Base-by-base conservation (phyloP, 2,329 filamentous ascomycete species). In the Clarireedia homoeocarpa region DNA sequence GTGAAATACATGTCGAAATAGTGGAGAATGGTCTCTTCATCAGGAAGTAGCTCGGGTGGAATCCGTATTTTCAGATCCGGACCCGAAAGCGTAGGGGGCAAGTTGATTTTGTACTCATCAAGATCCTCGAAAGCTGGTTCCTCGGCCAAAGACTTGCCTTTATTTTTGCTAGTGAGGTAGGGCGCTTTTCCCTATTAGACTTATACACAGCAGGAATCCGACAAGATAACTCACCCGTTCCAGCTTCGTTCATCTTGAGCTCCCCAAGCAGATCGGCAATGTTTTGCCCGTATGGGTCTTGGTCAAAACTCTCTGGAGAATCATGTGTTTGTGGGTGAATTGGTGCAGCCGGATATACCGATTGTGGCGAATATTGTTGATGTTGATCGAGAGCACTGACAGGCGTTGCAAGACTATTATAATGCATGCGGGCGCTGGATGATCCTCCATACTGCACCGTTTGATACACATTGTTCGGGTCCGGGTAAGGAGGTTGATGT, bases 1-100 rank as follows among this genome's bases (percentile, higher is more conserved):
- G 79, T 76, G 71, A 97, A 97, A 70, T 90, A 97, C 45, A 95
- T 86, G 40, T 94, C 84, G 69, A 97, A 95, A 68, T 94, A 95
- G 38, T 88, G 81, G 67, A 91, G 75, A 4, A 86, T 85, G 38
- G 89, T 89, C 46, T 89, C 85, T 34, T 96, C 90, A 30, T 86
- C 81, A 1, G 92, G 92, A 91, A 97, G 96, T 66, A 97, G 80
- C 66, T 95, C 91, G 0, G 88, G 89, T 0, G 92, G 94, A 59
- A 97, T 96, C 38, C 90, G 83, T 57, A 96, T 86, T 57, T 87
- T 91, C 23, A 84, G 78, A 50, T 90, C 90, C 6, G 88, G 81
- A 7, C 84, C 82, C 6, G 80, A 79, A 15, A 81, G 79, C 36
- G 86, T 80, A 12, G 83, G 81, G 36, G 89, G 91, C 7, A 95